Conservation (phyloP, 768 basidiomycete genomes). For the Suillus hirtellus region DNA sequence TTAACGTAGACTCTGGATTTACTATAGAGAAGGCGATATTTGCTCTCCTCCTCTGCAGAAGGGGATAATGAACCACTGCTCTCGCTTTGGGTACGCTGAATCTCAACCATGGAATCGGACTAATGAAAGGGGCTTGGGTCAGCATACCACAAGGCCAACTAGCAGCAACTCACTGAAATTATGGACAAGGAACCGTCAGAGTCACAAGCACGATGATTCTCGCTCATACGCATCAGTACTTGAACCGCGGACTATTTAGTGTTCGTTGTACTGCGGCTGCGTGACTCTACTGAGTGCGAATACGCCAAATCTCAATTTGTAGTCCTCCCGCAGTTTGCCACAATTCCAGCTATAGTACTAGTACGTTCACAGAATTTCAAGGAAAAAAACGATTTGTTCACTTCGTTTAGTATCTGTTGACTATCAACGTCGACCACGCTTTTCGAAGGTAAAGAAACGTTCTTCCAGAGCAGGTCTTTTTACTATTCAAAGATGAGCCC, state of each 20-base stretch:
- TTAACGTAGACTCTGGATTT: slow-evolving; percentile 97
- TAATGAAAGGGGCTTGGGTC: slow-evolving; percentile 22
- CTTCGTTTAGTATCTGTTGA: background rate
- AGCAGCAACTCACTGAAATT: slow-evolving; percentile 42
- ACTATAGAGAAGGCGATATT: slow-evolving; percentile 78
- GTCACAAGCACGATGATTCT: slow-evolving; percentile 33
- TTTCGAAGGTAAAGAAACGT: background rate
- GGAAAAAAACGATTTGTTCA: background rate
- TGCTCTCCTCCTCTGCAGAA: slow-evolving; percentile 51
- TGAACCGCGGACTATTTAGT: background rate
- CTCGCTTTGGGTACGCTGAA: slow-evolving; percentile 43
- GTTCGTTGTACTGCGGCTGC: slow-evolving; percentile 14
- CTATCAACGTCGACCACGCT: background rate
- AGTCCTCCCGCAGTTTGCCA: slow-evolving; percentile 21
- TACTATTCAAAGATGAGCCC: background rate
- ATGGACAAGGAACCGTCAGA: slow-evolving; percentile 49
- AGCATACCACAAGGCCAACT: slow-evolving; percentile 12
- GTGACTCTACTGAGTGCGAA: slow-evolving; percentile 5
- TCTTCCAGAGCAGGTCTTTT: background rate
- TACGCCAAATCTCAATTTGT: background rate
- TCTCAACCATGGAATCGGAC: slow-evolving; percentile 75
- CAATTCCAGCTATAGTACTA: slow-evolving; percentile 18
- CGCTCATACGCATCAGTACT: slow-evolving; percentile 20
- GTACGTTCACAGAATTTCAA: background rate
- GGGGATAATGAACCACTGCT: slow-evolving; percentile 10